Conservation (phyloP, 768 basidiomycete genomes). For the Lentinula boryana region DNA sequence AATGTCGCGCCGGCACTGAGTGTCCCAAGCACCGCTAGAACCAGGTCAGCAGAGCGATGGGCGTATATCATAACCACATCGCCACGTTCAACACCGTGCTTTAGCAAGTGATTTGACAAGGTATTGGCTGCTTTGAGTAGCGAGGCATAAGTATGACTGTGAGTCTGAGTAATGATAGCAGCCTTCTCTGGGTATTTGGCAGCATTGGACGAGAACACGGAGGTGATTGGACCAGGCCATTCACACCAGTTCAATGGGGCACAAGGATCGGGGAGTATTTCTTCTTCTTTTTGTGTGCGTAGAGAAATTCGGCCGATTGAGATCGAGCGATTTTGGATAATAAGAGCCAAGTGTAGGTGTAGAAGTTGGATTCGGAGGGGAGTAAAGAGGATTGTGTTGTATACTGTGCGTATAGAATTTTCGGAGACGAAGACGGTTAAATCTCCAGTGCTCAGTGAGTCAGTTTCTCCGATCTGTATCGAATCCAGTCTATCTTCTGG, state of each 20-base stretch:
- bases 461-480: constrained; percentile 71
- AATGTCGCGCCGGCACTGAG: constrained; percentile 96
- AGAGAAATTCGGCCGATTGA: constrained; percentile 78
- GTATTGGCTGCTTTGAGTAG: constrained; percentile 86
- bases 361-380: constrained; percentile 80
- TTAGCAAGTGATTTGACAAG: constrained; percentile 83
- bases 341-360: constrained; percentile 66
- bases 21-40: constrained; percentile 94
- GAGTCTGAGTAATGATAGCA: constrained; percentile 72
- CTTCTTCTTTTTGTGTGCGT: constrained; percentile 64
- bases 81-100: constrained; percentile 81
- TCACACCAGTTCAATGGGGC: constrained; percentile 95
- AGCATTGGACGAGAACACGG: constrained; percentile 90
- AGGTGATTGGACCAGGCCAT: constrained; percentile 95
- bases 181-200: constrained; percentile 69
- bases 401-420: constrained; percentile 78
- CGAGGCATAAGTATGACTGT: constrained; percentile 69
- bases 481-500: constrained; percentile 77
- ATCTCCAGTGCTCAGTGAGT: constrained; percentile 85
- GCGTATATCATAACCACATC: constrained; percentile 99
- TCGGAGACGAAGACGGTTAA: constrained; percentile 85
- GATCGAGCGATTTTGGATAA: constrained; percentile 59
- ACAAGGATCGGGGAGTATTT: constrained; percentile 73
- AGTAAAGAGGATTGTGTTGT: constrained; percentile 94
- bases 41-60: constrained; percentile 91